Evolutionary conservation across 805 yeast species (phyloP).

Genomic region (Candida ulmi): DNA sequence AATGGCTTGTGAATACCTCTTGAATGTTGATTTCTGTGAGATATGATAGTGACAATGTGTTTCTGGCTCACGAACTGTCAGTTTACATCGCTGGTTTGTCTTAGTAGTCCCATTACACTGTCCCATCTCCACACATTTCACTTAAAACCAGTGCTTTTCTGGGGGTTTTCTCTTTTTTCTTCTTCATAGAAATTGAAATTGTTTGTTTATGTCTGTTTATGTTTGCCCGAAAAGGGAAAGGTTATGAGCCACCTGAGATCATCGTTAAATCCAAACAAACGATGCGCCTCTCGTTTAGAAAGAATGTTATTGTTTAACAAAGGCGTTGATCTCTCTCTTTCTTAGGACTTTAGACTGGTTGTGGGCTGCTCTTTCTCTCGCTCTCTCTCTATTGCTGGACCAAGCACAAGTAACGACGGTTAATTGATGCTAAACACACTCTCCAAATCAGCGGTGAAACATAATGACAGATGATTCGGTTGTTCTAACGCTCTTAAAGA

Average conservation of each 20-base stretch:
- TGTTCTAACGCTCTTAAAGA: constrained; percentile 5
- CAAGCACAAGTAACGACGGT: too few relatives aligned
- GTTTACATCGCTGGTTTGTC: constrained; percentile 11
- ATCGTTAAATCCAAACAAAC: too few relatives aligned
- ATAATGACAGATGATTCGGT: background rate
- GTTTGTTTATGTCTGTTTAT: constrained; percentile 1
- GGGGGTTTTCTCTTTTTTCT: background rate
- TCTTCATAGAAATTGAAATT: too few relatives aligned
- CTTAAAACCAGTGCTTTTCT: too few relatives aligned
- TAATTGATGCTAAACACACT: too few relatives aligned
- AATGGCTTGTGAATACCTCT: background rate
- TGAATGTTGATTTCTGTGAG: background rate
- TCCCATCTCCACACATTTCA: too few relatives aligned
- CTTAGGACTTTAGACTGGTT: too few relatives aligned
- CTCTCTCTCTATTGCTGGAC: too few relatives aligned
- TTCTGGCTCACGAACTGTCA: constrained; percentile 1
- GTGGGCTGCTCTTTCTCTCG: too few relatives aligned
- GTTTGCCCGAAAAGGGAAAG: background rate
- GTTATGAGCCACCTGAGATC: constrained; percentile 1
- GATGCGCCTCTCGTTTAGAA: background rate
- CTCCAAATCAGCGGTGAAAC: background rate
- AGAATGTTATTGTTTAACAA: too few relatives aligned
- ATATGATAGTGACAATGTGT: constrained; percentile 15
- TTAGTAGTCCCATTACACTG: constrained; percentile 19
- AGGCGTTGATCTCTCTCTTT: too few relatives aligned